Conservation (phyloP, 352 stramenopile genomes). For the Pythium utonaiense region DNA sequence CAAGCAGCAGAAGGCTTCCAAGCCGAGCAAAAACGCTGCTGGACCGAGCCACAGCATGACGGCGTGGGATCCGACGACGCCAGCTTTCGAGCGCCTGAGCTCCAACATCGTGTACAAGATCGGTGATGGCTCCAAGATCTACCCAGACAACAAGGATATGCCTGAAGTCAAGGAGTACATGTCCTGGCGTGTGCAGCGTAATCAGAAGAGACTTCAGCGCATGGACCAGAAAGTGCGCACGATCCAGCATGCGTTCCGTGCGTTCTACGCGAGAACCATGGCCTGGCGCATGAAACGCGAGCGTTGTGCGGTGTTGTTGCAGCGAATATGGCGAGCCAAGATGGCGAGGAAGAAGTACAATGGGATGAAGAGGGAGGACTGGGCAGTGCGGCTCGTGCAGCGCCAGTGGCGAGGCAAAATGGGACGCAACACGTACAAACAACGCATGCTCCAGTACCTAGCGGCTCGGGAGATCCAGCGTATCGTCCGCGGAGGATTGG, state of each 20-base stretch:
- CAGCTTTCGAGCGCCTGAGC: slow-evolving; percentile 86
- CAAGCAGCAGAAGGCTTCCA: not conserved
- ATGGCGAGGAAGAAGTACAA: slow-evolving; percentile 72
- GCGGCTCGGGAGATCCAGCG: slow-evolving; percentile 86
- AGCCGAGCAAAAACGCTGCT: not conserved
- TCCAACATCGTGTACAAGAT: slow-evolving; percentile 83
- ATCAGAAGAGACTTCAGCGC: slow-evolving; percentile 89
- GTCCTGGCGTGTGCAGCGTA: slow-evolving; percentile 92
- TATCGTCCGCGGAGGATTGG: slow-evolving; percentile 79
- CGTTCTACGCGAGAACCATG: slow-evolving; percentile 84
- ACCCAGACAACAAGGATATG: slow-evolving; percentile 46
- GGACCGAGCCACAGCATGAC: slow-evolving; percentile 22
- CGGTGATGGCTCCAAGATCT: slow-evolving; percentile 83
- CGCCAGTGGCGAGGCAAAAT: slow-evolving; percentile 89
- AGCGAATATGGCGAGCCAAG: slow-evolving; percentile 86
- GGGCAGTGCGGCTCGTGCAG: slow-evolving; percentile 90
- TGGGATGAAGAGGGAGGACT: slow-evolving; percentile 82
- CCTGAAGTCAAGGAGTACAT: slow-evolving; percentile 95
- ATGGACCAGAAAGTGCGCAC: slow-evolving; percentile 78
- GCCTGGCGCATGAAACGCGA: slow-evolving; percentile 68
- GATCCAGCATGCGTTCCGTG: slow-evolving; percentile 90
- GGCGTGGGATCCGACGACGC: slow-evolving; percentile 66
- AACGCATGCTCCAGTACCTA: slow-evolving; percentile 67
- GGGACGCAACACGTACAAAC: slow-evolving; percentile 74
- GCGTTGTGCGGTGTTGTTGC: slow-evolving; percentile 79